Evolutionary conservation across 2,329 filamentous ascomycete genomes (phyloP).

Genomic region (Calonectria honghensis): DNA sequence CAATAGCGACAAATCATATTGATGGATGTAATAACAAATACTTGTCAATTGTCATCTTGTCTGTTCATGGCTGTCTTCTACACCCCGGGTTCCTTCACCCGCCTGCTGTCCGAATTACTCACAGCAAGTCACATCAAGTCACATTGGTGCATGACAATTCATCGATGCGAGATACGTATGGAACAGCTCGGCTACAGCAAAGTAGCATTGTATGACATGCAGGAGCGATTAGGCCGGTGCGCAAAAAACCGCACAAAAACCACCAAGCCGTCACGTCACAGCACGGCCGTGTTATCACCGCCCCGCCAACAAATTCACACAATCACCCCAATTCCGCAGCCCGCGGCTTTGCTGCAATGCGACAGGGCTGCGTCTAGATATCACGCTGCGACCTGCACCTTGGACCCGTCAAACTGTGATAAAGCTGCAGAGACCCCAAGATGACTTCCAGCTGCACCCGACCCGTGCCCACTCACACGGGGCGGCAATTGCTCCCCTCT

Average conservation of each 20-base stretch:
- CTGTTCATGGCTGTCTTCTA: background rate
- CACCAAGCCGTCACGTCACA: background rate
- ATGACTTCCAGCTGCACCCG: background rate
- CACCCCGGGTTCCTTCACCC: background rate
- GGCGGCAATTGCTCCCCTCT: background rate
- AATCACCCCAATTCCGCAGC: background rate
- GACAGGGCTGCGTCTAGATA: conserved; percentile 5
- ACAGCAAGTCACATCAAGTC: background rate
- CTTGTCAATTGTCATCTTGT: background rate
- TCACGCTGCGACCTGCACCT: conserved; percentile 6
- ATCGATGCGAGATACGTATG: background rate
- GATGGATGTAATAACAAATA: background rate
- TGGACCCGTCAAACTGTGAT: conserved; percentile 1
- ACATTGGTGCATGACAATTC: background rate
- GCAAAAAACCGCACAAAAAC: conserved; percentile 8
- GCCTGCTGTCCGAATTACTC: background rate
- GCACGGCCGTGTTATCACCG: conserved; percentile 17
- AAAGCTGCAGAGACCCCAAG: background rate
- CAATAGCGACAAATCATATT: background rate
- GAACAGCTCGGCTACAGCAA: conserved; percentile 8
- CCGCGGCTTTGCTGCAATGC: background rate
- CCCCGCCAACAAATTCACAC: background rate
- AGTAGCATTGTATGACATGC: conserved; percentile 24
- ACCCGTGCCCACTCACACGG: background rate
- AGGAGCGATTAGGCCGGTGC: background rate